Base-by-base conservation (phyloP, 2,329 filamentous ascomycete genomes). In the Clarireedia sp. region DNA sequence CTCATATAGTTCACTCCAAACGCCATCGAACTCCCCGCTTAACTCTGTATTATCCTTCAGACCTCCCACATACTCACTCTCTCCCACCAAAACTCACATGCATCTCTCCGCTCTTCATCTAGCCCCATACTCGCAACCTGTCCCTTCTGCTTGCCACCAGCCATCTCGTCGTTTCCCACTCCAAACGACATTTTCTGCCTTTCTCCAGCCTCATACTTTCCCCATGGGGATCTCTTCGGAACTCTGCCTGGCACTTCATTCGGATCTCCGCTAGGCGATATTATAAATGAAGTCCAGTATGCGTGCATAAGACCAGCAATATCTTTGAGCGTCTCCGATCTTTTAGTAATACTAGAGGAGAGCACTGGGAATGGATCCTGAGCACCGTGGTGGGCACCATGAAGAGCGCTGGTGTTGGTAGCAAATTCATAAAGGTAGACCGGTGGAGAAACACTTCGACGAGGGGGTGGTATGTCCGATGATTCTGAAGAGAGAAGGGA, bases 361-460 rank as follows among this genome's bases (percentile, higher is more conserved):
- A 71, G 75, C 0, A 73, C 74, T 55, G 77, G 72, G 44, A 75
- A 78, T 4, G 68, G 64, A 58, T 69, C 68, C 47, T 77, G 73
- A 53, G 74, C 69, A 0, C 67, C 75, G 54, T 78, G 75, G 40
- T 72, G 71, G 3, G 75, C 74, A 1, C 74, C 62, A 3, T 59
- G 57, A 17, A 51, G 57, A 5, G 59, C 26, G 21, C 57, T 62
- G 21, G 59, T 58, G n/a, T 72, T 72, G 0, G 78, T 74, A 0
- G 81, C 81, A 66, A 76, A 86, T 64, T 83, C 79, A 64, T 85
- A 86, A 0, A 83, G 71, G 60, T 80, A 81, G 0, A 73, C 79
- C 61, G 61, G 70, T 52, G 57, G 12, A 6, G 24, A 29, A 14
- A 7, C 8, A 33, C n/a, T 29, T 16, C 33, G 33, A 12, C 23